A percentile compares a stretch with the other conserved stretches of the same genome.
These are phyloP conservation scores for Nemania diffusa DNA, from an alignment of 2,329 filamentous ascomycete species.

Conservation along the genomic window DNA sequence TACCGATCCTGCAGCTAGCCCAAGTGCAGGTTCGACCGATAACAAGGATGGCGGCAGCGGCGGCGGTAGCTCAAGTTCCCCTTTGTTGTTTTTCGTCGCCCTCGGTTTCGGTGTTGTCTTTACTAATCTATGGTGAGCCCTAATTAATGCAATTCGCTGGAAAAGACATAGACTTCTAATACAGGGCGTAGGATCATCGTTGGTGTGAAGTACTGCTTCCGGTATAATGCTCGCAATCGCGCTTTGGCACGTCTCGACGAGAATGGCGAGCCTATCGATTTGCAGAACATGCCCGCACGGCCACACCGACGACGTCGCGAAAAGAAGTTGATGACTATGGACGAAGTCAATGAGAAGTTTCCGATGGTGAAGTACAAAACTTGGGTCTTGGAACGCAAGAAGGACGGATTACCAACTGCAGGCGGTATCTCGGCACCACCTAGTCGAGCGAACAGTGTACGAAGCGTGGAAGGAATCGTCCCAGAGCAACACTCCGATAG, in stretches of 20 bases:
- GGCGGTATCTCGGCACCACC: conserved; percentile 83
- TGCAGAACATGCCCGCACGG: conserved; percentile 81
- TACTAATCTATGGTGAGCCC: conserved; percentile 92
- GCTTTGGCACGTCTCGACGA: conserved; percentile 76
- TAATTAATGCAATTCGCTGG: conserved; percentile 7
- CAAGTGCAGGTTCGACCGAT: conserved; percentile 37
- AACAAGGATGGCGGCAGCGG: conserved; percentile 47
- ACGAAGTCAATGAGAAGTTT: conserved; percentile 98
- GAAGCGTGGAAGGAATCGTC: conserved; percentile 69
- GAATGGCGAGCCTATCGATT: conserved; percentile 87
- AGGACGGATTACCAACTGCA: conserved; percentile 82
- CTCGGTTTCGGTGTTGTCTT: conserved; percentile 98
- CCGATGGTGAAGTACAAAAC: conserved; percentile 96
- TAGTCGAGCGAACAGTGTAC: conserved; percentile 79
- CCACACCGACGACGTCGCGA: conserved; percentile 88
- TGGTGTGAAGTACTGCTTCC: conserved; percentile 98
- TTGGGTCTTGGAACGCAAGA: conserved; percentile 86
- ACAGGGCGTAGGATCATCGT: conserved; percentile 86
- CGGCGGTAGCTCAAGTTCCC: conserved; percentile 71
- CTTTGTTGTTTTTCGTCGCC: conserved; percentile 91
- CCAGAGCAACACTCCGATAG: conserved; percentile 58
- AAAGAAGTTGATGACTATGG: conserved; percentile 99
- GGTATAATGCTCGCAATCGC: conserved; percentile 95
- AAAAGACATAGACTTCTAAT: conserved; percentile 34
- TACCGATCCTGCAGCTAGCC: conserved; percentile 18